These are phyloP conservation scores for Jatropha multifida DNA, from an alignment of 441 rosid species.

Conservation along the genomic window DNA sequence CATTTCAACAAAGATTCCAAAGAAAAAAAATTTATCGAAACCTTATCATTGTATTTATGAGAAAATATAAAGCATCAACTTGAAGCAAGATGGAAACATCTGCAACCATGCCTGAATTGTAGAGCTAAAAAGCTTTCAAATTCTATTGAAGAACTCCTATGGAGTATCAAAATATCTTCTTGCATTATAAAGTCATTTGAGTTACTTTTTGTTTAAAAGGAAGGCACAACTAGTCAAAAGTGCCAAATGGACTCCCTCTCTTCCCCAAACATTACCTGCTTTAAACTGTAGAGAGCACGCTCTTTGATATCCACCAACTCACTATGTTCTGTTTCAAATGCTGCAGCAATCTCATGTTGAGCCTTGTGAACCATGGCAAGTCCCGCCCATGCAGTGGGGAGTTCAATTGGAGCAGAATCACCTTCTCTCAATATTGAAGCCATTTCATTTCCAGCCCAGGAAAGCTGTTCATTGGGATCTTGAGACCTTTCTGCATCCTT, in stretches of 20 bases:
- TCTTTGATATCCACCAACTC: conserved; percentile 70
- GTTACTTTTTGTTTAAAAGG: background rate
- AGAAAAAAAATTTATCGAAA: background rate
- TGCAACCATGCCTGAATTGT: background rate
- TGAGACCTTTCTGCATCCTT: conserved; percentile 96
- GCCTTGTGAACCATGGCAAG: conserved; percentile 91
- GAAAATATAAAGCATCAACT: background rate
- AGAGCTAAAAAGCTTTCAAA: background rate
- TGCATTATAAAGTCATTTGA: background rate
- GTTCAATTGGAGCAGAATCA: conserved; percentile 70
- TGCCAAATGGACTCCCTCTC: background rate
- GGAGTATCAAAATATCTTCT: too few species aligned
- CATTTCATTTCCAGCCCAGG: conserved; percentile 97
- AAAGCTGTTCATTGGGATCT: conserved; percentile 80
- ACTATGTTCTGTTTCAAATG: conserved; percentile 59
- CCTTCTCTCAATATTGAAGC: conserved; percentile 92
- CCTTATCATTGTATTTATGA: background rate
- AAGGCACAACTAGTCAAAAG: background rate
- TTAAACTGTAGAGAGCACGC: conserved; percentile 71
- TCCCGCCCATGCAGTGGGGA: conserved; percentile 90
- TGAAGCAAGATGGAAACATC: background rate
- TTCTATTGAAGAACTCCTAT: background rate
- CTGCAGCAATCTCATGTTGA: conserved; percentile 85
- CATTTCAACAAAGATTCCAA: too few species aligned
- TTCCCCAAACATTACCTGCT: conserved; percentile 58